Evolutionary conservation across 331 rosid genomes (phyloP), one percentile per base, ranked within the genome.

Genomic region (Quercus lobata): DNA sequence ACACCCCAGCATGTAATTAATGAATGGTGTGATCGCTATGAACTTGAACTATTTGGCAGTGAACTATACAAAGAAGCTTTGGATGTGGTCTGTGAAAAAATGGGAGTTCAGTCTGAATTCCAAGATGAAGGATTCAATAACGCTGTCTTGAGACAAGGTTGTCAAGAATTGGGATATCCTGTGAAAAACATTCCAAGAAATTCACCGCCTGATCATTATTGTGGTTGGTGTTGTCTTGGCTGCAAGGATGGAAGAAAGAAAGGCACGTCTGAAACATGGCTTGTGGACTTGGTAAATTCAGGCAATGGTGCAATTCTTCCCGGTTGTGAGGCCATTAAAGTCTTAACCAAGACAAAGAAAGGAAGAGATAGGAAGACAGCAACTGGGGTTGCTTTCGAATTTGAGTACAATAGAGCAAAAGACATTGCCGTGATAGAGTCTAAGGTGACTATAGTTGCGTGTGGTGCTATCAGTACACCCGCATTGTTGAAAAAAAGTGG

Each of bases 221-320:
- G 97, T 73, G 98, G 98, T 2, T 93, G 98, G 98, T 93, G 98
- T 41, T 78, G 91, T 77, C 52, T 92, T 65, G 97, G 98, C 24
- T 93, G 94, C 72, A 91, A 87, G 79, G 89, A 93, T 79, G 98
- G 98, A 56, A 86, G 57, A 69, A 93, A 93, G 85, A 87, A 86
- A 75, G 92, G 96, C 21, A 87, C 96, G 1, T 92, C 54, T 94
- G 98, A 93, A 80, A 93, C 98, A 37, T 93, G 98, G 98, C 79
- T 91, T 49, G 88, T 90, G 79, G 96, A 93, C 78, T 86, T 92
- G 78, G 98, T 87, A 49, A 83, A 83, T 56, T 89, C 97, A 0
- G 97, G 94, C 0, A 90, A 92, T 22, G 97, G 97, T 32, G 95
- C 75, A 2, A 93, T 93, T 83, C 95, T 93, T 75, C 89, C 97